phyloP scores from a whole-genome alignment of 768 basidiomycete species.

The Amanita molliuscula region DNA sequence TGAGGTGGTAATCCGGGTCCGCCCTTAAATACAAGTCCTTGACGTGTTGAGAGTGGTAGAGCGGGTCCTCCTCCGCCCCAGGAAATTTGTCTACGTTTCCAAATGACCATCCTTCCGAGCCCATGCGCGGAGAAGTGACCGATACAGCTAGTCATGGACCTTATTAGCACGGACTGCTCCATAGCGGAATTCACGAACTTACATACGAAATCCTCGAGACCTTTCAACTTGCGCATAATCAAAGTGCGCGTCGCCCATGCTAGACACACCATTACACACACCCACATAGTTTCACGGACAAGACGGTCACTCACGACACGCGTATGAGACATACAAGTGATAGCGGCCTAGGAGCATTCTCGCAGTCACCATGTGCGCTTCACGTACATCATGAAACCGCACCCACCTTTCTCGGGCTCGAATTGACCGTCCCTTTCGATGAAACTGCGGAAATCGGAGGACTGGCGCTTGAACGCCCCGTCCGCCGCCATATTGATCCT shows the following conservation, averaged over 20 bases:
- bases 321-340: constrained; percentile 81
- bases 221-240: constrained; percentile 86
- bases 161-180: neutral
- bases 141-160: constrained; percentile 46
- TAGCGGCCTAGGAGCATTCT: constrained; percentile 55
- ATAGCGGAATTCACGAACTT: constrained; percentile 16
- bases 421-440: constrained; percentile 33
- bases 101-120: constrained; percentile 80
- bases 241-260: constrained; percentile 93
- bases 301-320: constrained; percentile 53
- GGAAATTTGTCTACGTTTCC: constrained; percentile 58
- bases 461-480: constrained; percentile 56
- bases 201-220: constrained; percentile 79
- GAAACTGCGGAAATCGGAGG: constrained; percentile 41
- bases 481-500: constrained; percentile 44
- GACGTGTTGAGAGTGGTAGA: constrained; percentile 60
- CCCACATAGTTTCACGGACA: constrained; percentile 1
- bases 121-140: constrained; percentile 82
- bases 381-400: neutral
- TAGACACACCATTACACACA: constrained; percentile 16
- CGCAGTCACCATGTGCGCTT: neutral
- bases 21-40: constrained; percentile 80
- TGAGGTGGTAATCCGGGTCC: constrained; percentile 60
- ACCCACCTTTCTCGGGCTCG: constrained; percentile 65
- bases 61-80: constrained; percentile 64